phyloP scores from a whole-genome alignment of 345 rosid genomes.

The Acer negundo region DNA sequence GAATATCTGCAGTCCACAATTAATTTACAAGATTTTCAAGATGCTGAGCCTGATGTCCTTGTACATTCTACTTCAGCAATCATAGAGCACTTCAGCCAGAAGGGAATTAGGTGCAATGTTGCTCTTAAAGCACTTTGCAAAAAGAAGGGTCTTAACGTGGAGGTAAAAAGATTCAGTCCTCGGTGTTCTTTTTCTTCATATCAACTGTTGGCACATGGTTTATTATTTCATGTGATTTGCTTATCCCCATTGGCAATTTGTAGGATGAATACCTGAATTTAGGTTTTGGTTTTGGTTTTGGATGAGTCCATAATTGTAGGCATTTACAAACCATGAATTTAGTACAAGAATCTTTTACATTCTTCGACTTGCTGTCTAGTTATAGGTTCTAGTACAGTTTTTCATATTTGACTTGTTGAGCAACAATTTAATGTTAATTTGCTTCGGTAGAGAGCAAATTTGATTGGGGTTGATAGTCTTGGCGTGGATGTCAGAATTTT shows the following conservation, averaged over 20 bases:
- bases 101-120: slow-evolving; percentile 55
- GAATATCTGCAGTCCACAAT: slow-evolving; percentile 54
- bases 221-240: neutral
- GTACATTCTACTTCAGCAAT: slow-evolving; percentile 69
- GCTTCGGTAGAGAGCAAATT: slow-evolving; percentile 55
- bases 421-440: slow-evolving; percentile 15
- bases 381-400: no score
- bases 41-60: slow-evolving; percentile 85
- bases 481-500: slow-evolving; percentile 87
- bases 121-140: slow-evolving; percentile 90
- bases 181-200: neutral
- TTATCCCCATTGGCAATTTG: neutral
- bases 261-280: neutral
- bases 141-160: slow-evolving; percentile 80
- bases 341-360: neutral
- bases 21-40: slow-evolving; percentile 80
- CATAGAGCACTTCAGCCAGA: slow-evolving; percentile 62
- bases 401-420: slow-evolving; percentile 3
- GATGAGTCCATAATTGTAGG: neutral
- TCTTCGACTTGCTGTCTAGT: neutral
- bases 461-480: slow-evolving; percentile 88
- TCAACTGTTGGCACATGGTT: neutral
- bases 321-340: neutral
- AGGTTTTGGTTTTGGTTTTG: neutral
- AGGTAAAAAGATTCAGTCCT: slow-evolving; percentile 43